phyloP scores from a whole-genome alignment of 2,329 filamentous ascomycete genomes.

The Aspergillus flavus region DNA sequence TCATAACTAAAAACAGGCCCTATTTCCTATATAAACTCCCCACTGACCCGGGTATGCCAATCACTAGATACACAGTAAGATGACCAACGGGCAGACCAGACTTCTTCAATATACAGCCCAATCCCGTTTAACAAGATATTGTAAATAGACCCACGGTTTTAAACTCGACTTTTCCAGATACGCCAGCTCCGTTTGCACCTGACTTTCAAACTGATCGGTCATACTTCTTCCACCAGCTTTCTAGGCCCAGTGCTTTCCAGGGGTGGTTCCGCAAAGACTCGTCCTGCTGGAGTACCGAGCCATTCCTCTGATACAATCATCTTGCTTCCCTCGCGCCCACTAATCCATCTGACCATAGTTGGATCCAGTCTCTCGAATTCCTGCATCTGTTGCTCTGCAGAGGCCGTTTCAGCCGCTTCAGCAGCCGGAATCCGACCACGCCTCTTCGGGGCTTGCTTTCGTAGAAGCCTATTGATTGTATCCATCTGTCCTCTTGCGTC shows the following conservation, averaged over 20 bases:
- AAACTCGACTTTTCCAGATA: constrained; percentile 14
- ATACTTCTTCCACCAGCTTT: constrained; percentile 46
- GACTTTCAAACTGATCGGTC: constrained; percentile 9
- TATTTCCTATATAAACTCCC: constrained; percentile 1
- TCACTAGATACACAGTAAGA: background rate
- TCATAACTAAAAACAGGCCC: background rate
- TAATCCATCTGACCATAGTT: constrained; percentile 50
- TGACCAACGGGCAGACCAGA: background rate
- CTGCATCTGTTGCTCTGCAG: constrained; percentile 40
- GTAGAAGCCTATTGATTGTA: constrained; percentile 68
- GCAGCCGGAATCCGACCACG: constrained; percentile 52
- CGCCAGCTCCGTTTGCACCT: constrained; percentile 24
- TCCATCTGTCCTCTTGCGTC: constrained; percentile 55
- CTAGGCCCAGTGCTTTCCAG: constrained; percentile 16
- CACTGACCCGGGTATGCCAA: background rate
- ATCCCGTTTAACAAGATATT: background rate
- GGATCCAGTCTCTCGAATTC: constrained; percentile 45
- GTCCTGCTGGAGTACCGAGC: constrained; percentile 47
- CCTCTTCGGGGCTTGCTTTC: constrained; percentile 66
- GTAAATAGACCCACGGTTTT: background rate
- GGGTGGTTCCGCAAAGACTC: constrained; percentile 37
- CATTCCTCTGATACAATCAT: constrained; percentile 52
- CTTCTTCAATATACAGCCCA: background rate
- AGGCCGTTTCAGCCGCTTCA: constrained; percentile 47
- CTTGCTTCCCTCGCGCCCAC: constrained; percentile 42